Evolutionary conservation across 2,329 filamentous ascomycete genomes (phyloP).

Genomic region (Colletotrichum sp.): DNA sequence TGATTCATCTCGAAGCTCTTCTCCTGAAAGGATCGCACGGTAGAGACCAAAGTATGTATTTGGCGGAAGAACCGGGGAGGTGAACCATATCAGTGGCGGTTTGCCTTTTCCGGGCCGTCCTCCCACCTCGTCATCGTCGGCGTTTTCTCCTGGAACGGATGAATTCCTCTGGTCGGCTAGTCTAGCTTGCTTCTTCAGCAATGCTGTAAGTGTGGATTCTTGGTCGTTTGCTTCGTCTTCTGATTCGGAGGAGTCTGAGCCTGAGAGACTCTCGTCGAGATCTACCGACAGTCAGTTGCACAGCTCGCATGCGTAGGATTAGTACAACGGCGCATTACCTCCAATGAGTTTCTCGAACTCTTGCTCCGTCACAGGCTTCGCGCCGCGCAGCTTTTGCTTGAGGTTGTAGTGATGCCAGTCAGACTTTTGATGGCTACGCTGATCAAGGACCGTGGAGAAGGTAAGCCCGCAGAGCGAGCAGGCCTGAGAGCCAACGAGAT

Average conservation of each 20-base stretch:
- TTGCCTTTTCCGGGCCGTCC: conserved; percentile 51
- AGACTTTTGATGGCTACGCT: conserved; percentile 84
- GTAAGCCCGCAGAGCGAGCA: conserved; percentile 81
- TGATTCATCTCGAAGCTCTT: conserved; percentile 69
- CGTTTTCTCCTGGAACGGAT: conserved; percentile 56
- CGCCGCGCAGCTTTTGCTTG: conserved; percentile 84
- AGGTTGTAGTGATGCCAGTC: conserved; percentile 95
- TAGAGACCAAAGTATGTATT: conserved; percentile 89
- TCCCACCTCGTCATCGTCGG: conserved; percentile 38
- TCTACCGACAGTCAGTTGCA: conserved; percentile 41
- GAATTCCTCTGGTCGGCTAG: conserved; percentile 57
- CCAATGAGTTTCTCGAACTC: conserved; percentile 89
- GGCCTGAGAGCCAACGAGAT: conserved; percentile 68
- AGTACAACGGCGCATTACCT: conserved; percentile 1
- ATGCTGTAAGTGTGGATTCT: conserved; percentile 74
- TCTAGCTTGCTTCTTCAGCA: conserved; percentile 84
- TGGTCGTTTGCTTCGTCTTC: conserved; percentile 62
- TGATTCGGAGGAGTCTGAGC: conserved; percentile 76
- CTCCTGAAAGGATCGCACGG: conserved; percentile 75
- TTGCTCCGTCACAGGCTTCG: conserved; percentile 72
- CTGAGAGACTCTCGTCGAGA: conserved; percentile 90
- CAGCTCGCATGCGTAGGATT: neutral
- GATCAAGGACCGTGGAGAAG: conserved; percentile 78
- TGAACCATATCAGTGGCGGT: conserved; percentile 84
- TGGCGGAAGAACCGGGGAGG: conserved; percentile 73